Evolutionary conservation across 345 rosid genomes (phyloP).

Genomic region (Corchorus olitorius): DNA sequence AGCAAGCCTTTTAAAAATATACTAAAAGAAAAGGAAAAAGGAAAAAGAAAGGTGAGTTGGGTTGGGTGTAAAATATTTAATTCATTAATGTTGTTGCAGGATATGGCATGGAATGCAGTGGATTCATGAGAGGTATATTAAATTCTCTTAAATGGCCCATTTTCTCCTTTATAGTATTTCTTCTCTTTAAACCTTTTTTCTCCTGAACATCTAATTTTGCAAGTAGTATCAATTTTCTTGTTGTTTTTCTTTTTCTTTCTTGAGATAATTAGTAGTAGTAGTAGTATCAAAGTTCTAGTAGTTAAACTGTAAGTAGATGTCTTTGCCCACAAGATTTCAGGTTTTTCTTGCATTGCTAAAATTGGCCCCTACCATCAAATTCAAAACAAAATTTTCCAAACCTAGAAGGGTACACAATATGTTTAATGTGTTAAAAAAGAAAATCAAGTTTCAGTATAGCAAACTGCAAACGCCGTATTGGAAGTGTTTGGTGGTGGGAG

Average conservation of each 20-base stretch:
- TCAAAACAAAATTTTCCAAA: background rate
- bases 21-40: background rate
- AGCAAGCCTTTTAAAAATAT: background rate
- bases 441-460: background rate
- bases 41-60: background rate
- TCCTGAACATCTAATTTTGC: background rate
- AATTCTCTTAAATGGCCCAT: slow-evolving; percentile 8
- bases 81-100: slow-evolving; percentile 63
- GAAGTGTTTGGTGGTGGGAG: no score
- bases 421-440: no score
- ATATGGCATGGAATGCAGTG: slow-evolving; percentile 95
- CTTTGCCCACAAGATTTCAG: slow-evolving; percentile 1
- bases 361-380: background rate
- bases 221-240: no score
- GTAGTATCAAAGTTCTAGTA: background rate
- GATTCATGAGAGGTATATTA: slow-evolving; percentile 92
- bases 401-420: background rate
- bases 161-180: background rate
- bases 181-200: no score
- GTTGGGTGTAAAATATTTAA: slow-evolving; percentile 27
- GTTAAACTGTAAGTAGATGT: background rate
- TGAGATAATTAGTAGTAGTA: no score
- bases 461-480: no score
- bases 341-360: background rate
- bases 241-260: no score